phyloP scores from a whole-genome alignment of 768 basidiomycete genomes.

The Suillus brevipes region DNA sequence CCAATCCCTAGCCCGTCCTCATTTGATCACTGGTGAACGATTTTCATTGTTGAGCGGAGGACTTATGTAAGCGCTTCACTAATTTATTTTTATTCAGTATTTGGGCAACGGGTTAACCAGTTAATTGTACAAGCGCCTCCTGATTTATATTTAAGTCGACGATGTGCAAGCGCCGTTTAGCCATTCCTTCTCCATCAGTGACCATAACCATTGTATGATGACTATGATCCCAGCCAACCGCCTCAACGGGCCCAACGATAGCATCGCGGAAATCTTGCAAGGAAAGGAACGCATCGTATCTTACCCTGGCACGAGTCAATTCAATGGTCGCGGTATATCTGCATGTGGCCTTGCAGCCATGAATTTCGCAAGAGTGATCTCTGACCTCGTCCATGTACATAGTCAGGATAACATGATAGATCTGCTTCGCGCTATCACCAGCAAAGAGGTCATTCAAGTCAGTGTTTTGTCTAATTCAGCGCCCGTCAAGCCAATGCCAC shows the following conservation, averaged over 20 bases:
- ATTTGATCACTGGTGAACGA: too few species aligned
- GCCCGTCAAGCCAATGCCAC: neutral
- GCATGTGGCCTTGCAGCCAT: constrained; percentile 68
- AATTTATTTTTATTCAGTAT: neutral
- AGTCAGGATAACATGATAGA: neutral
- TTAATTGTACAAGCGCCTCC: neutral
- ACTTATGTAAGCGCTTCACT: too few species aligned
- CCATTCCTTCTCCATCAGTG: neutral
- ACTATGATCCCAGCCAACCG: constrained; percentile 50
- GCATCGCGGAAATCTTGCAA: constrained; percentile 17
- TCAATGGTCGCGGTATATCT: constrained; percentile 44
- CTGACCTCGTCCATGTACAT: neutral
- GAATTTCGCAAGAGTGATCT: constrained; percentile 54
- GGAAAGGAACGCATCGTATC: constrained; percentile 44
- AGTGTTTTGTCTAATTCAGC: constrained; percentile 9
- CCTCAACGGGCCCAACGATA: constrained; percentile 47
- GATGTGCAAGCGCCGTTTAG: neutral
- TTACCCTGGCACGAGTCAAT: constrained; percentile 57
- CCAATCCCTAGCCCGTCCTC: too few species aligned
- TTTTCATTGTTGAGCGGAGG: too few species aligned
- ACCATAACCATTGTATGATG: neutral
- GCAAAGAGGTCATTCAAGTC: constrained; percentile 27
- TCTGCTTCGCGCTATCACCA: constrained; percentile 6
- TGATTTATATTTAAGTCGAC: neutral
- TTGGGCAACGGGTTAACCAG: neutral